These are phyloP conservation scores for Elsinoe perseae DNA, from an alignment of 2,329 filamentous ascomycete genomes.

Conservation along the genomic window DNA sequence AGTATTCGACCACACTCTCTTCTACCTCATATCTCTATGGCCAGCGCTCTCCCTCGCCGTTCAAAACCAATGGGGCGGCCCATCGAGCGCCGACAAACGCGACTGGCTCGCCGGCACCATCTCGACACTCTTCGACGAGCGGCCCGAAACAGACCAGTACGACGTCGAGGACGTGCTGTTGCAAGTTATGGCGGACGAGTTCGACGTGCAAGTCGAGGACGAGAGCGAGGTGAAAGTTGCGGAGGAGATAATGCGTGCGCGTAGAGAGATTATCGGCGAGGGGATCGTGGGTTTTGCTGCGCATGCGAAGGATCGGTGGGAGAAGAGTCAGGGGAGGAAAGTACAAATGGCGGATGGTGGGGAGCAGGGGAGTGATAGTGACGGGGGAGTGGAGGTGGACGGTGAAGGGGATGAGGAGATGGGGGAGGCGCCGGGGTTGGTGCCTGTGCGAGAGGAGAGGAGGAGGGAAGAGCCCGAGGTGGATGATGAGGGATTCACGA, in stretches of 20 bases:
- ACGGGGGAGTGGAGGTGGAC: slow-evolving; percentile 47
- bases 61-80: slow-evolving; percentile 79
- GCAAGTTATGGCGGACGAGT: slow-evolving; percentile 92
- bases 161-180: slow-evolving; percentile 79
- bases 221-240: slow-evolving; percentile 72
- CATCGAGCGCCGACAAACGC: slow-evolving; percentile 75
- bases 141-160: slow-evolving; percentile 59
- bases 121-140: slow-evolving; percentile 62
- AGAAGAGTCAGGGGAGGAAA: slow-evolving; percentile 23
- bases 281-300: slow-evolving; percentile 56
- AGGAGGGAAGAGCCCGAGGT: slow-evolving; percentile 55
- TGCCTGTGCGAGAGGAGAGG: slow-evolving; percentile 41
- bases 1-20: slow-evolving; percentile 71
- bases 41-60: slow-evolving; percentile 80
- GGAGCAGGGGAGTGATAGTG: slow-evolving; percentile 50
- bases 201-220: slow-evolving; percentile 87
- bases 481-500: slow-evolving; percentile 36
- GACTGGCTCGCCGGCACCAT: slow-evolving; percentile 93
- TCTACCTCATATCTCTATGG: slow-evolving; percentile 80
- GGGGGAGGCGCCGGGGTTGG: slow-evolving; percentile 58
- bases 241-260: slow-evolving; percentile 60
- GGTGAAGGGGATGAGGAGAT: slow-evolving; percentile 48
- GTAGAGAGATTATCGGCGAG: slow-evolving; percentile 51
- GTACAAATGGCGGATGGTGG: slow-evolving; percentile 37
- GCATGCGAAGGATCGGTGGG: slow-evolving; percentile 43